A percentile compares a stretch with the other conserved stretches of the same genome.
These are phyloP conservation scores for Neurospora crassa DNA, from an alignment of 2,329 filamentous ascomycete genomes.

Conservation along the genomic window DNA sequence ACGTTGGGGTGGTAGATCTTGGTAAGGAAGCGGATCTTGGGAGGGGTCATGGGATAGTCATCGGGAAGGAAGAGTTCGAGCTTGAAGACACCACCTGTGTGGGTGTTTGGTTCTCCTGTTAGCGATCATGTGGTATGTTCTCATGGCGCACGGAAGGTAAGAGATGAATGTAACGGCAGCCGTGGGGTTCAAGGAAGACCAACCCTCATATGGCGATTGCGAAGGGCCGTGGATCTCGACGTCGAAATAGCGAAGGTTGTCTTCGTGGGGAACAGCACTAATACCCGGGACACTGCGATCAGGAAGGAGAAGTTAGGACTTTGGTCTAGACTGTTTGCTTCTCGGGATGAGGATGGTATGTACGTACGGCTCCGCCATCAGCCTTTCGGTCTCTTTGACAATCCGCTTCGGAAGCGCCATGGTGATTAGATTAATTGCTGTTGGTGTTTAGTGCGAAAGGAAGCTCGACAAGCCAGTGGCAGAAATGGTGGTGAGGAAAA, in stretches of 20 bases:
- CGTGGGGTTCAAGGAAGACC: slow-evolving; percentile 14
- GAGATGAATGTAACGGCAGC: not conserved
- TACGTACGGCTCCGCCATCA: slow-evolving; percentile 89
- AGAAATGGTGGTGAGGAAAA: not conserved
- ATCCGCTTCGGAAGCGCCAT: slow-evolving; percentile 92
- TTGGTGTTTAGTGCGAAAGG: not conserved
- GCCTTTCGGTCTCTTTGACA: slow-evolving; percentile 94
- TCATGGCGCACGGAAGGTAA: not conserved
- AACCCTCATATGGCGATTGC: slow-evolving; percentile 92
- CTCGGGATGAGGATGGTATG: slow-evolving; percentile 1
- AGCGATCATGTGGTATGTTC: not conserved
- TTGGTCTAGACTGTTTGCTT: not conserved
- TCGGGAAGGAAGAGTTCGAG: slow-evolving; percentile 96
- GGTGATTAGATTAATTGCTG: slow-evolving; percentile 4
- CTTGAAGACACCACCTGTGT: slow-evolving; percentile 72
- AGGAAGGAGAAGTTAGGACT: not conserved
- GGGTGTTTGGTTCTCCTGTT: slow-evolving; percentile 2
- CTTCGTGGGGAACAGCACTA: slow-evolving; percentile 88
- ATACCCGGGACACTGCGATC: slow-evolving; percentile 77
- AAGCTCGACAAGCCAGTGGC: not conserved
- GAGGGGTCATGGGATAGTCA: slow-evolving; percentile 98
- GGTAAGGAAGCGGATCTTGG: slow-evolving; percentile 95
- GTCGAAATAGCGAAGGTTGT: slow-evolving; percentile 97
- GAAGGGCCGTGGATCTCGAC: slow-evolving; percentile 90
- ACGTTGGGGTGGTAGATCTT: slow-evolving; percentile 99